Evolutionary conservation across 106 monocot genomes (phyloP), one percentile per base, ranked within the genome.

Genomic region (Xerophyta viscosa): DNA sequence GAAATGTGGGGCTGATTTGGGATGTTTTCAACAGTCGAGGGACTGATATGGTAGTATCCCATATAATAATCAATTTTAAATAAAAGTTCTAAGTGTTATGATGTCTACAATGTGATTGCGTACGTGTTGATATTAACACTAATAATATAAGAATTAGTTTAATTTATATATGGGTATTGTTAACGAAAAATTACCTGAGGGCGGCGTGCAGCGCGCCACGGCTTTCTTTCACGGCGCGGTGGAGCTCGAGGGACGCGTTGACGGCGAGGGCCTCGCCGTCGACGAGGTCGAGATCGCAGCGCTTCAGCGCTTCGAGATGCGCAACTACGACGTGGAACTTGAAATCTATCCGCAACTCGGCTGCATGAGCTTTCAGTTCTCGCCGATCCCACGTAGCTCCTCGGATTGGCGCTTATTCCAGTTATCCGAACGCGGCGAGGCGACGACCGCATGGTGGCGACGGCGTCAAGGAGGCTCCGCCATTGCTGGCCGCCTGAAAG

Each of bases 351-450:
- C 47, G 21, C 4, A 18, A 23, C 2, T 10, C 9, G 19, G 10
- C 9, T 1, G 47, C 47, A 21, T 47, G 9, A 0, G 2, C 21
- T 20, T 20, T 23, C 6, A 47, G 20, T 23, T 47, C 47, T 47
- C 47, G 6, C 47, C 47, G 47, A 47, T 47, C 9, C 3, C 21
- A 7, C 23, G 19, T 2, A 47, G 47, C n/a, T 1, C 9, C 2
- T 1, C 6, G 9, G 47, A 15, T 19, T 6, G 23, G 2, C 20
- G 20, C 47, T 23, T 3, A 47, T 20, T 3, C 47, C 47, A 23
- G 47, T 47, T 19, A 47, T 47, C 3, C 47, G 47, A 2, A 47
- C 9, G 14, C 47, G 47, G 47, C n/a, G 47, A 6, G 47, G 47
- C 21, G 47, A 23, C 6, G 47, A 23, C 9, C 20, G 6, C 9